Percentiles rank a stretch among this genome's conserved stretches.
These are phyloP conservation scores for Margaritispora aquatica DNA, from an alignment of 495 filamentous ascomycete species.

Conservation along the genomic window DNA sequence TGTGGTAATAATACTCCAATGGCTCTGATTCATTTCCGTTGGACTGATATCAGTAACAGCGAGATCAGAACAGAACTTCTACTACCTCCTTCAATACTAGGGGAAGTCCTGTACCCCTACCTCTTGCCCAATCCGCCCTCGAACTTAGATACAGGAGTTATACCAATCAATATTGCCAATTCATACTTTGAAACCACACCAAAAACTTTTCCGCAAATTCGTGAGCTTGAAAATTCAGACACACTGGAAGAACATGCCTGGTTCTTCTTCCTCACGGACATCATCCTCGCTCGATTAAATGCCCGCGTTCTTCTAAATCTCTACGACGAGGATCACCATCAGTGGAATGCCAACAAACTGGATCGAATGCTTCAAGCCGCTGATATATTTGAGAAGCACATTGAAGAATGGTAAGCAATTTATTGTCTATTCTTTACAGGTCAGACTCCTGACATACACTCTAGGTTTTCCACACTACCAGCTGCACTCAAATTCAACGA, in stretches of 20 bases:
- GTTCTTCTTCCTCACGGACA: conserved; percentile 4
- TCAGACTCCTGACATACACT: no score
- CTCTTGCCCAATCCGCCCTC: background rate
- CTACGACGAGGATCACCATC: background rate
- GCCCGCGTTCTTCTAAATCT: background rate
- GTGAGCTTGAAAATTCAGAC: background rate
- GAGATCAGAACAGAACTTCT: background rate
- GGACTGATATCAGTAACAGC: background rate
- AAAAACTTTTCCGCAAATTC: background rate
- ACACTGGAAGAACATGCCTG: background rate
- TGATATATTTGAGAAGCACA: background rate
- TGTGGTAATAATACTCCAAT: background rate
- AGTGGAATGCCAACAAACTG: background rate
- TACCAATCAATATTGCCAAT: background rate
- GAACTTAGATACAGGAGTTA: background rate
- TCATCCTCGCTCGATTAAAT: background rate
- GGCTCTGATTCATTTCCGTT: background rate
- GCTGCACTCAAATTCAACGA: background rate
- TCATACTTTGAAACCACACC: background rate
- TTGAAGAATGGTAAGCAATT: background rate
- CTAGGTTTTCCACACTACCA: background rate
- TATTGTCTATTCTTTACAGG: background rate
- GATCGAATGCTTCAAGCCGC: background rate
- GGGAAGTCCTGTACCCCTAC: background rate
- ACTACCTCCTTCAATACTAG: background rate